Evolutionary conservation across 345 rosid species (phyloP).

Genomic region (Brassica juncea): DNA sequence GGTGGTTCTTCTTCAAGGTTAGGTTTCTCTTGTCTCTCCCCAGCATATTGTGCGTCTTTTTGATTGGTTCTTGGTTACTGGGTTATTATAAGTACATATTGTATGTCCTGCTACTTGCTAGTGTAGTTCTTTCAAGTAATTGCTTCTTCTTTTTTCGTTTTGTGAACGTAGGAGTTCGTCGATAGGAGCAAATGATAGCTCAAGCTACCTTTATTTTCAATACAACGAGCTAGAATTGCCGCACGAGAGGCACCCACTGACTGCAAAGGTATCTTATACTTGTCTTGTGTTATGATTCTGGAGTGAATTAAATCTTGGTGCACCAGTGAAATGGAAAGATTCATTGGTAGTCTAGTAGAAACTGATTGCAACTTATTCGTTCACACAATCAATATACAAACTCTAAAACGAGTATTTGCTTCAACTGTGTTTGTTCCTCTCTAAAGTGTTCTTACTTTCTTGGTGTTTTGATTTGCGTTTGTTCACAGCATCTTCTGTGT

Average conservation of each 20-base stretch:
- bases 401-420: background rate
- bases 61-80: background rate
- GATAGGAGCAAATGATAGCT: background rate
- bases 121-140: slow-evolving; percentile 10
- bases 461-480: background rate
- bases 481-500: background rate
- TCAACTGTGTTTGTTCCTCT: background rate
- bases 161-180: slow-evolving; percentile 25
- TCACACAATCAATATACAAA: background rate
- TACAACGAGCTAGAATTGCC: background rate
- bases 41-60: background rate
- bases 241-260: background rate
- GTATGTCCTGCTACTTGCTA: background rate
- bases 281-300: background rate
- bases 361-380: background rate
- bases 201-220: slow-evolving; percentile 22
- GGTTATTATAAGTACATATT: background rate
- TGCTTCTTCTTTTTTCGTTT: background rate
- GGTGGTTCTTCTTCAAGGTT: slow-evolving; percentile 25
- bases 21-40: background rate
- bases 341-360: background rate
- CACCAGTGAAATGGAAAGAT: background rate
- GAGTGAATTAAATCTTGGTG: background rate
- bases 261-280: background rate
- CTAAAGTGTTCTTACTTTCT: background rate